These are phyloP conservation scores for Exobasidium cylindrosporum DNA, from an alignment of 1,284 basidiomycete genomes.

Conservation along the genomic window DNA sequence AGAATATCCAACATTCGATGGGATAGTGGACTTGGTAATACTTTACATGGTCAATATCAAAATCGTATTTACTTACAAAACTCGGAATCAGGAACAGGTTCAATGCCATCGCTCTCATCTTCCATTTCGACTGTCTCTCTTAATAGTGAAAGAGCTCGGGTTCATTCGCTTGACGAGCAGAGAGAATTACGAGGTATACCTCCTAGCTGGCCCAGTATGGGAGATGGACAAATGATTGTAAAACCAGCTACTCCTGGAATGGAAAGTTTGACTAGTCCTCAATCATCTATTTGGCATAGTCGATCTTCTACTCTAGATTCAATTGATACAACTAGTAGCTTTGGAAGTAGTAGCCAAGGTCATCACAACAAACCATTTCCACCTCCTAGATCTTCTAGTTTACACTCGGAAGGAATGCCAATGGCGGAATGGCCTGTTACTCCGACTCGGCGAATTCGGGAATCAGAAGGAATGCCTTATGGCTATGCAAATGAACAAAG, in stretches of 20 bases:
- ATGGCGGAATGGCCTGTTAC: slow-evolving; percentile 20
- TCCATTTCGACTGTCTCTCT: slow-evolving; percentile 4
- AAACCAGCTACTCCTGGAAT: neutral
- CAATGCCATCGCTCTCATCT: slow-evolving; percentile 9
- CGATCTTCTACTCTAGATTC: slow-evolving; percentile 38
- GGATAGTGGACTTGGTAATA: neutral
- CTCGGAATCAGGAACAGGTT: neutral
- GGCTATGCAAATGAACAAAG: neutral
- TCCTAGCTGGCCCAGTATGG: neutral
- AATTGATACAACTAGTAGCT: slow-evolving; percentile 24
- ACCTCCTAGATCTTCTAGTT: slow-evolving; percentile 15
- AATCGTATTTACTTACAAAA: slow-evolving; percentile 4
- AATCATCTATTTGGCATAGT: slow-evolving; percentile 39
- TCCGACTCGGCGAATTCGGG: slow-evolving; percentile 12
- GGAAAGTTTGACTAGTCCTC: slow-evolving; percentile 20
- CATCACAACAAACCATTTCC: slow-evolving; percentile 19
- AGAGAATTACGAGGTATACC: neutral
- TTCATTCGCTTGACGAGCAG: slow-evolving; percentile 6
- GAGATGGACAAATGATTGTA: neutral
- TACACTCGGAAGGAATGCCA: neutral
- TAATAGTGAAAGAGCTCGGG: slow-evolving; percentile 1
- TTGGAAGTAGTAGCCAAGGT: slow-evolving; percentile 18
- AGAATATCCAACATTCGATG: neutral
- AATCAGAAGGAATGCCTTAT: neutral
- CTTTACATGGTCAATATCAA: neutral